phyloP scores from a whole-genome alignment of 2,329 filamentous ascomycete species.

The Cladophialophora chaetospira region DNA sequence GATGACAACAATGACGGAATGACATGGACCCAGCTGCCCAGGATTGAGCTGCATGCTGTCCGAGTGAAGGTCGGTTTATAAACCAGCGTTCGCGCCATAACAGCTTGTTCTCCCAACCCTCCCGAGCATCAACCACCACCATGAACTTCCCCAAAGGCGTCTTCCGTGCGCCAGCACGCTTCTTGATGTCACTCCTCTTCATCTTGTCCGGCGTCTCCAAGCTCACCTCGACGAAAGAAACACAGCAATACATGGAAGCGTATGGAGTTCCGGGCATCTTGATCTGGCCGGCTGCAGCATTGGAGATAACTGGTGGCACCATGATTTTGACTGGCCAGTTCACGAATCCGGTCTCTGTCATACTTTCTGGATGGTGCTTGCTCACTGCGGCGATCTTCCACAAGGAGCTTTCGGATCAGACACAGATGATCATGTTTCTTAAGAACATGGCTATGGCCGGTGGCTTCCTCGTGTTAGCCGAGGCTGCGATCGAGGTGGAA shows the following conservation, averaged over 20 bases:
- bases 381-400: conserved; percentile 3
- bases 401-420: background rate
- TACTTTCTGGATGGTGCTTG: background rate
- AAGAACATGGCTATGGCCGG: conserved; percentile 5
- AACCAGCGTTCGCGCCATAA: background rate
- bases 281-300: background rate
- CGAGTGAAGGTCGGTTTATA: background rate
- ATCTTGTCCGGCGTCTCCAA: conserved; percentile 4
- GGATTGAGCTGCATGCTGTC: background rate
- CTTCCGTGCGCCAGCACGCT: background rate
- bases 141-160: background rate
- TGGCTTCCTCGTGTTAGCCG: background rate
- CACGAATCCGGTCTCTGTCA: background rate
- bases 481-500: background rate
- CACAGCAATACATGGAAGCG: conserved; percentile 3
- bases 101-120: background rate
- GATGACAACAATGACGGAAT: background rate
- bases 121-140: background rate
- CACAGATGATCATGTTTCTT: conserved; percentile 2
- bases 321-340: background rate
- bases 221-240: background rate
- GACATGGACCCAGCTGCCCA: background rate
- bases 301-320: conserved; percentile 1
- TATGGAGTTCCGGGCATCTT: background rate
- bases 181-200: conserved; percentile 4